A percentile compares a stretch with the other conserved stretches of the same genome.
phyloP scores from a whole-genome alignment of 768 basidiomycete species.

The Leccinum boreale region DNA sequence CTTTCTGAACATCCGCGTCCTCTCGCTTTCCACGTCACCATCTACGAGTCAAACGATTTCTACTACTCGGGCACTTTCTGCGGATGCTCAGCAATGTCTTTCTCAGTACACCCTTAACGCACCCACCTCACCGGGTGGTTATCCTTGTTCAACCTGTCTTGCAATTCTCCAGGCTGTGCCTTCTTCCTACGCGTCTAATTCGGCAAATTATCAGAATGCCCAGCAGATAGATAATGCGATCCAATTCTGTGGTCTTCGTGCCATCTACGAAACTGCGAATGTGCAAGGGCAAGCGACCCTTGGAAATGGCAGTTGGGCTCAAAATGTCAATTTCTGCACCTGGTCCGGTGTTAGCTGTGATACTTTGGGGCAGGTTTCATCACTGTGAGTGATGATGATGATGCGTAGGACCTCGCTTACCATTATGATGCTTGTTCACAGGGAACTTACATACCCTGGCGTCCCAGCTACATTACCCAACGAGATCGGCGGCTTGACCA shows the following conservation, averaged over 20 bases:
- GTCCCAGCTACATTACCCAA: slow-evolving; percentile 44
- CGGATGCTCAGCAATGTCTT: slow-evolving; percentile 42
- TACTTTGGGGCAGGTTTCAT: slow-evolving; percentile 36
- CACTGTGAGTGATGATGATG: slow-evolving; percentile 34
- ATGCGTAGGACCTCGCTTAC: not conserved
- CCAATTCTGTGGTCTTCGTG: slow-evolving; percentile 48
- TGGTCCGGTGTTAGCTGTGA: slow-evolving; percentile 48
- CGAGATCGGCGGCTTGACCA: slow-evolving; percentile 39
- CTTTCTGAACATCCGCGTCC: slow-evolving; percentile 37
- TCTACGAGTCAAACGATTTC: slow-evolving; percentile 22
- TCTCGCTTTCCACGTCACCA: slow-evolving; percentile 15
- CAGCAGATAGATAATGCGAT: slow-evolving; percentile 34
- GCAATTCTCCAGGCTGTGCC: slow-evolving; percentile 39
- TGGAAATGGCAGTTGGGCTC: slow-evolving; percentile 42
- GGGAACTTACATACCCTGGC: slow-evolving; percentile 42
- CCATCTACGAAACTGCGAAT: slow-evolving; percentile 40
- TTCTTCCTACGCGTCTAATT: slow-evolving; percentile 25
- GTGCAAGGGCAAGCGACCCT: slow-evolving; percentile 37
- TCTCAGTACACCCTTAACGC: slow-evolving; percentile 45
- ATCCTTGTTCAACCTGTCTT: slow-evolving; percentile 47
- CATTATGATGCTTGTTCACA: slow-evolving; percentile 11
- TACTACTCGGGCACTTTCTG: slow-evolving; percentile 32
- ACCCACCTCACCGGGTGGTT: slow-evolving; percentile 38
- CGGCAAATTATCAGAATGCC: slow-evolving; percentile 32
- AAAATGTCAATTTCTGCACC: slow-evolving; percentile 42